Base-by-base conservation (phyloP, 1,284 basidiomycete genomes). In the Ganoderma sp. region DNA sequence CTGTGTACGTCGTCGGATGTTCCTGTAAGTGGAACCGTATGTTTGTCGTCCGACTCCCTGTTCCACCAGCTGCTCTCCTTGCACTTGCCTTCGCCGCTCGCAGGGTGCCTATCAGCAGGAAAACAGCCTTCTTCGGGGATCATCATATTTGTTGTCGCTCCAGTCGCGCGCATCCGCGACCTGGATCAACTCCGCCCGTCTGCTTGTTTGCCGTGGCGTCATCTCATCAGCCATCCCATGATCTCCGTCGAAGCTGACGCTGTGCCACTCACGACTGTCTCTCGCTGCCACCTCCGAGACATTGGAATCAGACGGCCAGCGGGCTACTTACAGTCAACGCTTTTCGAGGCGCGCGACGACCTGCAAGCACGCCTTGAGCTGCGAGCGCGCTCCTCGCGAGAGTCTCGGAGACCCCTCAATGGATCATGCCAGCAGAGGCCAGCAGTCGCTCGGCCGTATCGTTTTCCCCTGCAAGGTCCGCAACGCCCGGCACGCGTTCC, bases 351-450 rank as follows among this genome's bases (percentile, higher is more conserved):
- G 41, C 60, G 61, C 60, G 58, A 65, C 64, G 41, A 34, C 32
- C 52, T 34, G 50, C 25, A 41, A 59, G 14, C 50, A 52, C 48
- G 12, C 48, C 12, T n/a, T 2, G 48, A 10, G 39, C 63, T 14
- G 22, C 9, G 22, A 10, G 39, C 65, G 68, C 69, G 65, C 69
- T 61, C 64, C 66, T 70, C 69, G 66, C 52, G 28, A 56, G 25
- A 25, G 22, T 28, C 25, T 54, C 50, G 45, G 48, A 52, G 12
- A 22, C 2, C 48, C 2, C 19, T 12, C 48, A 10, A 50, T 50
- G 48, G n/a, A 52, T 52, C 48, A 25, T 52, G 32, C 3, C 56
- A 25, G 25, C 48, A 25, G 22, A 25, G 25, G 32, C 8, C 56
- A 25, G 25, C 48, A 14, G 22, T 52, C 48, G 10, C 48, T 25